Conservation (phyloP, 1,139 yeast species). For the Candida albicans region DNA sequence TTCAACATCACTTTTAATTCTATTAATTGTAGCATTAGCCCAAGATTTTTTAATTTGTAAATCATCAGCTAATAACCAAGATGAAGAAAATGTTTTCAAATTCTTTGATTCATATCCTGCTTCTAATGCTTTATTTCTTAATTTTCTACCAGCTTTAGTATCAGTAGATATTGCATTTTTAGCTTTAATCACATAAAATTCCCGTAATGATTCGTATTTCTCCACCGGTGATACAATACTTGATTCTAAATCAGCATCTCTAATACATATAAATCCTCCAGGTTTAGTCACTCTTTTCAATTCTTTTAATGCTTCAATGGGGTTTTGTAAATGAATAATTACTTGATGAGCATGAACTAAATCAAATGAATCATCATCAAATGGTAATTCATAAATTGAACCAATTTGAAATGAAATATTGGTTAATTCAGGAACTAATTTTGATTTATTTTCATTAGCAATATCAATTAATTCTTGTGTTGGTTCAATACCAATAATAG, state of each 20-base stretch:
- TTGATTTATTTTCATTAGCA: constrained; percentile 23
- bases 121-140: constrained; percentile 18
- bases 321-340: constrained; percentile 35
- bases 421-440: constrained; percentile 12
- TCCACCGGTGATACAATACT: constrained; percentile 21
- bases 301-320: constrained; percentile 31
- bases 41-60: constrained; percentile 9
- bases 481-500: constrained; percentile 36
- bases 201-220: constrained; percentile 16
- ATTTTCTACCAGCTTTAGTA: constrained; percentile 19
- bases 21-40: constrained; percentile 13
- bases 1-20: constrained; percentile 17
- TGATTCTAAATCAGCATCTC: constrained; percentile 30
- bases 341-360: constrained; percentile 42
- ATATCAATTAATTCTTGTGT: constrained; percentile 28
- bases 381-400: constrained; percentile 33
- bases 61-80: constrained; percentile 18
- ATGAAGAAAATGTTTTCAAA: constrained; percentile 15
- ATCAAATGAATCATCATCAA: constrained; percentile 37
- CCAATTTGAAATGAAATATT: constrained; percentile 31
- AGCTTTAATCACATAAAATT: constrained; percentile 11
- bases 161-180: constrained; percentile 16
- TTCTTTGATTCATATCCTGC: constrained; percentile 20
- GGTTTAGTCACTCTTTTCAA: constrained; percentile 36
- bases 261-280: constrained; percentile 36